Conservation (phyloP, 78 protist species). For the Chrysochromulina tobinii region DNA sequence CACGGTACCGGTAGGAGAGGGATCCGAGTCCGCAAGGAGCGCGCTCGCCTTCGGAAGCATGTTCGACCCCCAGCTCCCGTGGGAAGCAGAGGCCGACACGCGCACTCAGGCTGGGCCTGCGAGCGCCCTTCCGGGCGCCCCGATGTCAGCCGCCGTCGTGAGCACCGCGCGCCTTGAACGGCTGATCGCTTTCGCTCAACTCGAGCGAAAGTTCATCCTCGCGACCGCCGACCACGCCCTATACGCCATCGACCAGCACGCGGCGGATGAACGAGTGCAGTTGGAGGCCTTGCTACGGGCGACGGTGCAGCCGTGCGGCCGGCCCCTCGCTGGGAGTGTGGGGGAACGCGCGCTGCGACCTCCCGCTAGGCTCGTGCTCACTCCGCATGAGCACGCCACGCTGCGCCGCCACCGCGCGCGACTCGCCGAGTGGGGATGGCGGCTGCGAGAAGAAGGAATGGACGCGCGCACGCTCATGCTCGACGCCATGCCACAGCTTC, state of each 20-base stretch:
- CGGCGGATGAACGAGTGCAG: slow-evolving; percentile 34
- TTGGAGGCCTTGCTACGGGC: background rate
- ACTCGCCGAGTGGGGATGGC: background rate
- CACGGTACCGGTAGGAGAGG: no score
- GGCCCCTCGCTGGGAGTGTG: background rate
- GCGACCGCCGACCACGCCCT: background rate
- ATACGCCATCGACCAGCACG: slow-evolving; percentile 31
- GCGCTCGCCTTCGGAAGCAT: no score
- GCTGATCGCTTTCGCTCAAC: no score
- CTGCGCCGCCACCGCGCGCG: background rate
- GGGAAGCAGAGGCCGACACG: no score
- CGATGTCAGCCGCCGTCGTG: no score
- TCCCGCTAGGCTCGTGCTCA: background rate
- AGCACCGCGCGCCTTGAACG: no score
- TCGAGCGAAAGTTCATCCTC: background rate
- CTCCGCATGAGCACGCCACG: background rate
- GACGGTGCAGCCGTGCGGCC: background rate
- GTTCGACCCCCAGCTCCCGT: no score
- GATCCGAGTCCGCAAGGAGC: no score
- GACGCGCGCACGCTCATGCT: background rate
- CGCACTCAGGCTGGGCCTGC: no score
- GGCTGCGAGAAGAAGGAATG: background rate
- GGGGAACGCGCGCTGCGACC: background rate
- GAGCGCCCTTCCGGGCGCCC: no score
- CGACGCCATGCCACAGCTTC: background rate